Evolutionary conservation across 2,329 filamentous ascomycete species (phyloP).

Genomic region (Aspergillus ochraceus): DNA sequence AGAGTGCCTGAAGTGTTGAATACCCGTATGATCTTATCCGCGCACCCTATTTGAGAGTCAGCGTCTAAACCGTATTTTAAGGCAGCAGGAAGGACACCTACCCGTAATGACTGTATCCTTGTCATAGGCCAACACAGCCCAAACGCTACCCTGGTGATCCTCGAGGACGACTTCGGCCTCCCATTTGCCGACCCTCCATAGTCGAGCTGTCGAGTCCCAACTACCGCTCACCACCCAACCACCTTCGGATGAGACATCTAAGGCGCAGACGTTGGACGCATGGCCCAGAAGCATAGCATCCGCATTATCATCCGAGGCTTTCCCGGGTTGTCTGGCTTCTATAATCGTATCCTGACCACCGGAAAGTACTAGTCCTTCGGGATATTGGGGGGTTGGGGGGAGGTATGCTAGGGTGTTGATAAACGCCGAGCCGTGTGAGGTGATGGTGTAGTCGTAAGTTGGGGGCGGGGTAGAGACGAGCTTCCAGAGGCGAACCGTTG

Average conservation of each 20-base stretch:
- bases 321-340: slow-evolving; percentile 75
- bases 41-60: slow-evolving; percentile 61
- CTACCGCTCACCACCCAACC: slow-evolving; percentile 82
- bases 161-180: slow-evolving; percentile 70
- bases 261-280: slow-evolving; percentile 79
- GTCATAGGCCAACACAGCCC: slow-evolving; percentile 86
- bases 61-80: not conserved
- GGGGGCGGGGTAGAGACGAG: slow-evolving; percentile 65
- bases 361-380: slow-evolving; percentile 80
- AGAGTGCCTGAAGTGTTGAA: slow-evolving; percentile 69
- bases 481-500: slow-evolving; percentile 84
- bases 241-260: slow-evolving; percentile 74
- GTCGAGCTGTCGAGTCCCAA: slow-evolving; percentile 85
- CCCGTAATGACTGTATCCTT: slow-evolving; percentile 75
- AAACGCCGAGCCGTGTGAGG: slow-evolving; percentile 78
- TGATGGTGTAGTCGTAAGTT: slow-evolving; percentile 73
- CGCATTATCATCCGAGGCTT: slow-evolving; percentile 70
- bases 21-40: slow-evolving; percentile 84
- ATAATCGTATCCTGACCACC: slow-evolving; percentile 92
- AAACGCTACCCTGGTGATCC: slow-evolving; percentile 80
- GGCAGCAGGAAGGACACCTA: slow-evolving; percentile 27
- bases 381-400: slow-evolving; percentile 65
- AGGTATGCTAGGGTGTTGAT: slow-evolving; percentile 82
- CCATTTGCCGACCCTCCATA: slow-evolving; percentile 88
- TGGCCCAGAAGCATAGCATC: slow-evolving; percentile 87